These are phyloP conservation scores for Biancaea sappan DNA, from an alignment of 306 rosid species.

Conservation along the genomic window DNA sequence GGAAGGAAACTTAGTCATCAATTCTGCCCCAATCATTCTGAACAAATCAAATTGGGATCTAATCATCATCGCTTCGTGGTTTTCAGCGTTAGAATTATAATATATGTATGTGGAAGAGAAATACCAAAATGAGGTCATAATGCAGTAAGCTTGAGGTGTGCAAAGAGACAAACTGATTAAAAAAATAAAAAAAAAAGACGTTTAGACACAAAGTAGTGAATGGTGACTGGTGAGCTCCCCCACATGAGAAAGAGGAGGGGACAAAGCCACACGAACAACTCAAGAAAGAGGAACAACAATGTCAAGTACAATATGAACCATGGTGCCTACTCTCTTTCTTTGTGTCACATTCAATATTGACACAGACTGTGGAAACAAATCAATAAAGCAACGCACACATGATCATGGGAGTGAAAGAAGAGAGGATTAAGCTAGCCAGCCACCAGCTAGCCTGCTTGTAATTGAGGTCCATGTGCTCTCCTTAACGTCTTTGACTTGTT, in stretches of 20 bases:
- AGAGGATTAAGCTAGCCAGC: not conserved
- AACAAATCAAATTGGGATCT: not conserved
- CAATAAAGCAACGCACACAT: not conserved
- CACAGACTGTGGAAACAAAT: slow-evolving; percentile 15
- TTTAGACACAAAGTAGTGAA: slow-evolving; percentile 61
- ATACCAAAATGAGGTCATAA: slow-evolving; percentile 55
- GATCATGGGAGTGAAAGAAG: not conserved
- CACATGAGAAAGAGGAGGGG: slow-evolving; percentile 32
- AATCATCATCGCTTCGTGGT: not conserved
- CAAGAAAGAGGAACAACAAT: slow-evolving; percentile 24
- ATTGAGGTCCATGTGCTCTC: slow-evolving; percentile 24
- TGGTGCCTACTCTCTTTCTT: slow-evolving; percentile 9
- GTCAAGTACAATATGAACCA: slow-evolving; percentile 28
- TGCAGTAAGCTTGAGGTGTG: slow-evolving; percentile 68
- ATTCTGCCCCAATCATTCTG: not conserved
- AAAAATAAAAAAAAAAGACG: slow-evolving; percentile 20
- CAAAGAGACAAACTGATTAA: slow-evolving; percentile 49
- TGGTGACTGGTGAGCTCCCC: slow-evolving; percentile 63
- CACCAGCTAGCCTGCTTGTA: not conserved
- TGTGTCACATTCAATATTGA: slow-evolving; percentile 25
- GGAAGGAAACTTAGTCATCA: slow-evolving; percentile 10
- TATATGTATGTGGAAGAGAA: not conserved
- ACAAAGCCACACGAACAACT: slow-evolving; percentile 42
- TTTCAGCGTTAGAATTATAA: not conserved
- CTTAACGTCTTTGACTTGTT: slow-evolving; percentile 37